A percentile compares a stretch with the other conserved stretches of the same genome.
Conservation (phyloP, 2,329 filamentous ascomycete genomes). For the Beauveria asiatica region DNA sequence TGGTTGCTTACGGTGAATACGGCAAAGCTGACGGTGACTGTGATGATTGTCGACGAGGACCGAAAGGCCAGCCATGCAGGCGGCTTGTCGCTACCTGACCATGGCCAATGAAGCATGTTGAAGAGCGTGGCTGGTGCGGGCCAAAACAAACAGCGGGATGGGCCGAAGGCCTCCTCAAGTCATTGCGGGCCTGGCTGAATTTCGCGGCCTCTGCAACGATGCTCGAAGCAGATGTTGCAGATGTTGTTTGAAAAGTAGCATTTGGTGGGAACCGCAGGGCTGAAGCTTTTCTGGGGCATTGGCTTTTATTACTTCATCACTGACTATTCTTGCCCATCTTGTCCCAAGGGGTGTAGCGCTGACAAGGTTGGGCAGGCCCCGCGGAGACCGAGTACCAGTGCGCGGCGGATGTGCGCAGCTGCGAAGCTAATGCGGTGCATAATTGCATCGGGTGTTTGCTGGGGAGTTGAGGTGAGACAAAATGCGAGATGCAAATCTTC, state of each 20-base stretch:
- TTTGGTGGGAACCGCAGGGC: neutral
- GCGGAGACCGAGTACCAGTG: constrained; percentile 3
- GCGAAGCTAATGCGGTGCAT: neutral
- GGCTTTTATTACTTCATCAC: neutral
- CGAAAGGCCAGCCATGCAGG: constrained; percentile 22
- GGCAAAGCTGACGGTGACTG: constrained; percentile 25
- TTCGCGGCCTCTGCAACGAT: neutral
- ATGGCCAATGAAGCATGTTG: constrained; percentile 16
- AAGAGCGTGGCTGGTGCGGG: neutral
- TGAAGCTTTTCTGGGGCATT: neutral
- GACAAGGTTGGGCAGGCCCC: neutral
- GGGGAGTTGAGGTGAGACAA: neutral
- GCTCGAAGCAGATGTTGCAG: neutral
- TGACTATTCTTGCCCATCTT: neutral
- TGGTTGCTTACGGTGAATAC: constrained; percentile 24
- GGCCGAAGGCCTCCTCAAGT: neutral
- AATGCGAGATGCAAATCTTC: neutral
- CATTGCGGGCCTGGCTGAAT: neutral
- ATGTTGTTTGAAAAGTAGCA: neutral
- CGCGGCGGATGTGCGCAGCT: neutral
- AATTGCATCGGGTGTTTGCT: neutral
- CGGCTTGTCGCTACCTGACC: constrained; percentile 15
- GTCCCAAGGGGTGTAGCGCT: neutral
- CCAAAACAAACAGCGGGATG: neutral
- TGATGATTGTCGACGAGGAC: constrained; percentile 24